Evolutionary conservation across 2,329 filamentous ascomycete species (phyloP), one percentile per base, ranked within the genome.

Genomic region (Botrytis elliptica): DNA sequence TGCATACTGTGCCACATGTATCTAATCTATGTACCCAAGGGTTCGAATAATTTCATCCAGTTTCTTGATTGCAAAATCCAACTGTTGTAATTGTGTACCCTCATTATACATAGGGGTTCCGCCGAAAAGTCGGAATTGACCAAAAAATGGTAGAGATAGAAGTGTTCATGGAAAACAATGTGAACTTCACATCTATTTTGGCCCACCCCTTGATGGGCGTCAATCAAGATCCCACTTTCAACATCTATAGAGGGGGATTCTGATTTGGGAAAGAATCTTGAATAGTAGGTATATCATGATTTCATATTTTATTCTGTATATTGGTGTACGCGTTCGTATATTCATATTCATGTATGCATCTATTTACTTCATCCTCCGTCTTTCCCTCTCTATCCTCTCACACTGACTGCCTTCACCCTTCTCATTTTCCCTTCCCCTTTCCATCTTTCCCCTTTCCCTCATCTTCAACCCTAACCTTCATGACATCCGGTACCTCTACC

Each of bases 401-500:
- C 7, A 8, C 10, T 7, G n/a, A 22, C 25, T 29, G 4, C 18
- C 40, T 16, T 22, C 49, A 42, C 6, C 38, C 16, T 44, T 18
- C 52, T 52, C 46, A 44, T 66, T 70, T 66, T 75, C 75, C 42
- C 73, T 73, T 69, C 77, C 78, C 75, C 77, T 78, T 71, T 65
- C 77, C 70, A 46, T 65, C 63, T n/a, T 52, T 59, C 29, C 46
- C 66, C 20, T 63, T 59, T 3, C 44, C 46, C 36, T 60, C 68
- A 59, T 76, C 75, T 29, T 76, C 74, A 72, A 75, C 76, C n/a
- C 75, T 72, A 57, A 77, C 76, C 67, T 66, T 78, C 64, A 76
- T 75, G 12, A 77, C 76, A 73, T 79, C 79, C 6, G 80, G 81
- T 49, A 82, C 77, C 42, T 81, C 75, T 8, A 82, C 73, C 4